phyloP scores from a whole-genome alignment of 768 basidiomycete species.

The Glaciozyma antarctica region DNA sequence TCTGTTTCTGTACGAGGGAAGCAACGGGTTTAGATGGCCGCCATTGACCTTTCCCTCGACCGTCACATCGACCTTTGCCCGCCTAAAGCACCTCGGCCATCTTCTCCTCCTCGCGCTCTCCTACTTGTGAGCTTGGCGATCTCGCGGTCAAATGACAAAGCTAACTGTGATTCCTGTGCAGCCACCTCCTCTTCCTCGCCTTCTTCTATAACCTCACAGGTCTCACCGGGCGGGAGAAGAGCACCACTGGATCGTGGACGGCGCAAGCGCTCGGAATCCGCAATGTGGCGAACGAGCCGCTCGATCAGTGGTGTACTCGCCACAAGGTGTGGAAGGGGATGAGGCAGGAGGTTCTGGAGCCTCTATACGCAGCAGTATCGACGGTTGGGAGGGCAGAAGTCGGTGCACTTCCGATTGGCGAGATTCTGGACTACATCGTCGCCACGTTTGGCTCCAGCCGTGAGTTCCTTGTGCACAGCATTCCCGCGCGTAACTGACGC shows the following conservation, averaged over 20 bases:
- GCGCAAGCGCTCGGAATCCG: not conserved
- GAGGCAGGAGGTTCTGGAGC: conserved; percentile 49
- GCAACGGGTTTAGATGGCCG: conserved; percentile 14
- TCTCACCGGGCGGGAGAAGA: conserved; percentile 22
- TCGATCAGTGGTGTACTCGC: conserved; percentile 1
- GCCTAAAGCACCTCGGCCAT: conserved; percentile 44
- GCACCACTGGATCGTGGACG: not conserved
- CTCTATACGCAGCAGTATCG: conserved; percentile 63
- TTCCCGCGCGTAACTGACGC: conserved; percentile 54
- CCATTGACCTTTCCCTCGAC: conserved; percentile 29
- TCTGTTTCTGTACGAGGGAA: conserved; percentile 18
- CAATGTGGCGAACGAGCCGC: conserved; percentile 9
- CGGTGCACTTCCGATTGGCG: conserved; percentile 52
- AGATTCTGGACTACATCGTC: conserved; percentile 53
- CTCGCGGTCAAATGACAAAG: too few species aligned
- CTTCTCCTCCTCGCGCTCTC: conserved; percentile 33
- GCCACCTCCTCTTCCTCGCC: conserved; percentile 39
- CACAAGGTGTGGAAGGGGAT: conserved; percentile 47
- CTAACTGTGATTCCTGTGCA: too few species aligned
- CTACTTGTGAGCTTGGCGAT: conserved; percentile 24
- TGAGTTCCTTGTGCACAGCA: too few species aligned
- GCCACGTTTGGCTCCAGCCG: not conserved
- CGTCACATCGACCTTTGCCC: conserved; percentile 20
- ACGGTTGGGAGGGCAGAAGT: conserved; percentile 55
- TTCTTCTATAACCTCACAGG: conserved; percentile 48